Conservation (phyloP, 352 stramenopile genomes). For the Globisporangium camurandrum region DNA sequence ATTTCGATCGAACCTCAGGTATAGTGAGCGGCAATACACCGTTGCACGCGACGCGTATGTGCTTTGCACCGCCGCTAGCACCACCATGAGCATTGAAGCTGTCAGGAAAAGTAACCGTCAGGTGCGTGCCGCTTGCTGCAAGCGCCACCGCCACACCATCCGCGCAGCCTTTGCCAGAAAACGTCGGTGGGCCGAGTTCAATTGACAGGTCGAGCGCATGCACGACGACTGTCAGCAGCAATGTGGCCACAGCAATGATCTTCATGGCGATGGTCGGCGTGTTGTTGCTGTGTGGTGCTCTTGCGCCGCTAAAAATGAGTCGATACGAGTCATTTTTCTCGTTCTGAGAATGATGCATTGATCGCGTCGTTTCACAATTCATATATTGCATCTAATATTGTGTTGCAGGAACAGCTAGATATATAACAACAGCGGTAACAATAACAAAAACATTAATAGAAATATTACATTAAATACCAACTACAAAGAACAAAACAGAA, state of each 20-base stretch:
- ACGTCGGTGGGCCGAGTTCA: conserved; percentile 1
- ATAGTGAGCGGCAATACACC: conserved; percentile 2
- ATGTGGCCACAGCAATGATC: not conserved
- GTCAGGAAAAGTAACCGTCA: conserved; percentile 3
- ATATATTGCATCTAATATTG: too few relatives aligned
- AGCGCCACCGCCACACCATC: conserved; percentile 1
- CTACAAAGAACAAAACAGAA: too few relatives aligned
- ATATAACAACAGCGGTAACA: too few relatives aligned
- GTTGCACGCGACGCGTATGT: conserved; percentile 9
- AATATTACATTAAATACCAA: too few relatives aligned
- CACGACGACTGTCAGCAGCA: conserved; percentile 6
- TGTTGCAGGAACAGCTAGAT: too few relatives aligned
- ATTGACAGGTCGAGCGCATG: conserved; percentile 3
- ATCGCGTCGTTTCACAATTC: too few relatives aligned
- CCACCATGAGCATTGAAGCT: conserved; percentile 4
- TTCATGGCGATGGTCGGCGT: not conserved
- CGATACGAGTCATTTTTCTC: too few relatives aligned
- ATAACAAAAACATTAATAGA: too few relatives aligned
- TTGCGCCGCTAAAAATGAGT: too few relatives aligned
- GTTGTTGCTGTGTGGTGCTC: too few relatives aligned
- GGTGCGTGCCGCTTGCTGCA: not conserved
- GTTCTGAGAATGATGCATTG: too few relatives aligned
- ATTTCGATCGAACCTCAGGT: not conserved
- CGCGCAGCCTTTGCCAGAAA: conserved; percentile 6
- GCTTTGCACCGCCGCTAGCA: not conserved